Evolutionary conservation across 345 rosid genomes (phyloP).

Genomic region (Eucalyptus regnans): DNA sequence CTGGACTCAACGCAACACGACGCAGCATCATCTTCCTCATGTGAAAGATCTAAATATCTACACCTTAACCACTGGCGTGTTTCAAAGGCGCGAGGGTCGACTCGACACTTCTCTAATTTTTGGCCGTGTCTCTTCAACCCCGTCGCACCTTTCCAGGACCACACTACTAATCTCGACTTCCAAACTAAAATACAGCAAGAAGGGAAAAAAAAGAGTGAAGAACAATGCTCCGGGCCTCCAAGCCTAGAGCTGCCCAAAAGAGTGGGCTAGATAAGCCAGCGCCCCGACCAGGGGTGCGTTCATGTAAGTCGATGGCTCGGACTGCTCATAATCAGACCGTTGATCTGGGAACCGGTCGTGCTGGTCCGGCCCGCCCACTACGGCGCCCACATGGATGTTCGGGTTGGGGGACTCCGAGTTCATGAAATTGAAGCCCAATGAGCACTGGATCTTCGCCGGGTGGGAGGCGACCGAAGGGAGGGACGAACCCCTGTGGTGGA

Average conservation of each 20-base stretch:
- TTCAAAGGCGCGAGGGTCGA: slow-evolving; percentile 20
- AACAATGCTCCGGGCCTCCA: background rate
- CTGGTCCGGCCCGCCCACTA: slow-evolving; percentile 85
- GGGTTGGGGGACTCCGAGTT: slow-evolving; percentile 71
- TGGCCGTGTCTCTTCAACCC: background rate
- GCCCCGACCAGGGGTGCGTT: slow-evolving; percentile 93
- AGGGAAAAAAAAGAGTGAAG: background rate
- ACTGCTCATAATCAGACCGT: slow-evolving; percentile 72
- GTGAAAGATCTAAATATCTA: background rate
- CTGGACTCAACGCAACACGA: background rate
- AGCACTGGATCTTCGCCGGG: slow-evolving; percentile 62
- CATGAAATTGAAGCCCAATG: slow-evolving; percentile 58
- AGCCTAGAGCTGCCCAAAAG: slow-evolving; percentile 65
- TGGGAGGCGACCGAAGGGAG: slow-evolving; percentile 62
- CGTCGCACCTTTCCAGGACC: background rate
- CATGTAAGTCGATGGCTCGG: slow-evolving; percentile 92
- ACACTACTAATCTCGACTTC: background rate
- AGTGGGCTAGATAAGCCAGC: slow-evolving; percentile 76
- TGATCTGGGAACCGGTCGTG: slow-evolving; percentile 65
- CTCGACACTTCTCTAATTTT: background rate
- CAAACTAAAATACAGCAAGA: background rate
- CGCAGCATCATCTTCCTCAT: background rate
- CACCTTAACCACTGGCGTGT: slow-evolving; percentile 7
- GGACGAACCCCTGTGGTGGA: slow-evolving; percentile 97
- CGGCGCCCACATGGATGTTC: slow-evolving; percentile 72